Conservation (phyloP, 768 basidiomycete genomes). For the Amanita rimosa region DNA sequence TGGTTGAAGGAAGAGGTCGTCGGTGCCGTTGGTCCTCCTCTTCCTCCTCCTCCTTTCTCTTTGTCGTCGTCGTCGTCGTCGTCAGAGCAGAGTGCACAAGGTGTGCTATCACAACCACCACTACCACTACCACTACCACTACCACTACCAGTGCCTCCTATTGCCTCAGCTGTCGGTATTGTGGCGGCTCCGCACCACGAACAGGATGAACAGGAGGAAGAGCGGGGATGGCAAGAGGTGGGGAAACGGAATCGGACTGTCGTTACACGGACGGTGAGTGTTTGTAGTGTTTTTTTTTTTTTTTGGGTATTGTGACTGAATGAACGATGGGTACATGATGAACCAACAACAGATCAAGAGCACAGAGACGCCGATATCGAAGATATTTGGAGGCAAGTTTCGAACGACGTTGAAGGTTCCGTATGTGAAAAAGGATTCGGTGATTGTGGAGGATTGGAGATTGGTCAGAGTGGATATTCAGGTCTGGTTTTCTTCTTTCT, state of each 20-base stretch:
- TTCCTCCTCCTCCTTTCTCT: no score
- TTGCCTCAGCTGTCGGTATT: no score
- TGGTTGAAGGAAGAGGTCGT: slow-evolving; percentile 45
- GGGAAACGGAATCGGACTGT: slow-evolving; percentile 78
- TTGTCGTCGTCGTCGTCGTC: slow-evolving; percentile 27
- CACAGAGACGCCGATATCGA: slow-evolving; percentile 77
- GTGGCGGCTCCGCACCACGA: no score
- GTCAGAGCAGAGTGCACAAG: slow-evolving; percentile 12
- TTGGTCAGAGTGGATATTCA: slow-evolving; percentile 85
- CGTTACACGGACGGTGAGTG: slow-evolving; percentile 64
- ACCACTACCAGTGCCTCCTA: no score
- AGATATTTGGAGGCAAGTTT: slow-evolving; percentile 91
- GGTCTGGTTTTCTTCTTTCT: slow-evolving; percentile 5
- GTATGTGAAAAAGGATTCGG: slow-evolving; percentile 66
- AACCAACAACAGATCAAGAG: slow-evolving; percentile 66
- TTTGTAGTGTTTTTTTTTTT: no score
- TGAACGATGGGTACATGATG: not conserved
- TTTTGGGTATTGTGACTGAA: not conserved
- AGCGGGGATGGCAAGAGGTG: slow-evolving; percentile 87
- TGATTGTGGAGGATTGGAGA: slow-evolving; percentile 87
- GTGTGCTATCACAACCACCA: no score
- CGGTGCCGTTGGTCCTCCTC: no score
- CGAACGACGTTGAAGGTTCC: slow-evolving; percentile 75
- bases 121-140: no score
- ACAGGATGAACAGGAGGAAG: slow-evolving; percentile 28